phyloP scores from a whole-genome alignment of 192 early-diverging fungal species.

The Radiomyces spectabilis region DNA sequence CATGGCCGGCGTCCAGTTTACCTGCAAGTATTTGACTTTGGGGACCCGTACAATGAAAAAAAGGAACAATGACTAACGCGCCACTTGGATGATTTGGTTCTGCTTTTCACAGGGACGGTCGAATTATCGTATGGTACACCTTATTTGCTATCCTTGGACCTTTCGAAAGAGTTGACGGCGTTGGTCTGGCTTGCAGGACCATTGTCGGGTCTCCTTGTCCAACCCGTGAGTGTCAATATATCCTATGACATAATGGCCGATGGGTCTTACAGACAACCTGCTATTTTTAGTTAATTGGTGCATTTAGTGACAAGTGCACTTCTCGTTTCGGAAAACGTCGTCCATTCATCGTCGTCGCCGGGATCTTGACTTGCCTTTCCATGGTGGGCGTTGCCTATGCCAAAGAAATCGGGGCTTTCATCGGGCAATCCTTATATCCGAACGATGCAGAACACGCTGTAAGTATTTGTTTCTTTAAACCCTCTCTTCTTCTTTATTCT shows the following conservation, averaged over 20 bases:
- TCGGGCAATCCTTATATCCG: neutral
- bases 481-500: neutral
- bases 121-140: conserved; percentile 78
- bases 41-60: no score
- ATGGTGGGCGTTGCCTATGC: conserved; percentile 73
- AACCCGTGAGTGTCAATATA: no score
- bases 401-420: conserved; percentile 44
- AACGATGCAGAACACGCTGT: conserved; percentile 1
- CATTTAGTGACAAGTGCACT: conserved; percentile 73
- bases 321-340: conserved; percentile 70
- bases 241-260: no score
- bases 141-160: conserved; percentile 74
- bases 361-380: conserved; percentile 52
- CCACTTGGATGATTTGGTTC: neutral
- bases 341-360: conserved; percentile 77
- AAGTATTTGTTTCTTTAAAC: conserved; percentile 10
- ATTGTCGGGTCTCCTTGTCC: no score
- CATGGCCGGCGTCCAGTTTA: conserved; percentile 65
- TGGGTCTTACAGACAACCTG: no score
- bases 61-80: no score
- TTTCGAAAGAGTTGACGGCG: conserved; percentile 75
- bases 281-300: conserved; percentile 47
- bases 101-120: conserved; percentile 50
- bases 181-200: conserved; percentile 94
- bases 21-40: no score